These are phyloP conservation scores for Fomitopsis palustris DNA, from an alignment of 1,284 basidiomycete species.

Conservation along the genomic window DNA sequence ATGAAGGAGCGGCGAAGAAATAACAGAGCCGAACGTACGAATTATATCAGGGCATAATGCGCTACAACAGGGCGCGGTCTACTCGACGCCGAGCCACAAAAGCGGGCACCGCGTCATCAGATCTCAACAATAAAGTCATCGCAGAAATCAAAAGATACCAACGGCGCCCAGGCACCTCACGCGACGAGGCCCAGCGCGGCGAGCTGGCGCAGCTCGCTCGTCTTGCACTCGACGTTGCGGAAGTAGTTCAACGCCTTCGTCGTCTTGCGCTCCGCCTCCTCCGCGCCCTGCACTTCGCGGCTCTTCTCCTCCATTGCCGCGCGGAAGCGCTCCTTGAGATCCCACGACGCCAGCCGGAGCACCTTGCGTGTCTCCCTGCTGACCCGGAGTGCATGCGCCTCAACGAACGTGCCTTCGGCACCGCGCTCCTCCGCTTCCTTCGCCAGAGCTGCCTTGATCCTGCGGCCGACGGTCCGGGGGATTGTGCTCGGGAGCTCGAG, in stretches of 20 bases:
- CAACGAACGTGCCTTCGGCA: conserved; percentile 56
- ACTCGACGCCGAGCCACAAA: neutral
- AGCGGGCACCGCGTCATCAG: neutral
- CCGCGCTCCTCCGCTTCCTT: conserved; percentile 35
- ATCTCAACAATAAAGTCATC: neutral
- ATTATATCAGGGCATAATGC: neutral
- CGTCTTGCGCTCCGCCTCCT: conserved; percentile 71
- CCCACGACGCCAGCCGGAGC: conserved; percentile 89
- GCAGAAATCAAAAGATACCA: neutral
- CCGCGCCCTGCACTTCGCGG: conserved; percentile 75
- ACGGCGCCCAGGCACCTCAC: conserved; percentile 8
- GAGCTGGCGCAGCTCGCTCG: conserved; percentile 51
- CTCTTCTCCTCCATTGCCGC: conserved; percentile 75
- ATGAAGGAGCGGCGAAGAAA: neutral
- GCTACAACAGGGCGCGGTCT: neutral
- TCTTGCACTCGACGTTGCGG: conserved; percentile 51
- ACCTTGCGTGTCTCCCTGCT: conserved; percentile 93
- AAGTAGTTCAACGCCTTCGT: conserved; percentile 75
- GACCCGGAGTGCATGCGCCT: conserved; percentile 71
- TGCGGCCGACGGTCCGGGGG: conserved; percentile 87
- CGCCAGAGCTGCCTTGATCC: conserved; percentile 61
- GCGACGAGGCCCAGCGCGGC: conserved; percentile 19
- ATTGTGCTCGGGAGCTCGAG: conserved; percentile 89
- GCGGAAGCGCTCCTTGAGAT: conserved; percentile 83
- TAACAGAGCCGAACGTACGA: neutral